A percentile compares a stretch with the other conserved stretches of the same genome.
Conservation (phyloP, 225 moss, liverwort and hornwort species). For the Pseudoscleropodium purum region DNA sequence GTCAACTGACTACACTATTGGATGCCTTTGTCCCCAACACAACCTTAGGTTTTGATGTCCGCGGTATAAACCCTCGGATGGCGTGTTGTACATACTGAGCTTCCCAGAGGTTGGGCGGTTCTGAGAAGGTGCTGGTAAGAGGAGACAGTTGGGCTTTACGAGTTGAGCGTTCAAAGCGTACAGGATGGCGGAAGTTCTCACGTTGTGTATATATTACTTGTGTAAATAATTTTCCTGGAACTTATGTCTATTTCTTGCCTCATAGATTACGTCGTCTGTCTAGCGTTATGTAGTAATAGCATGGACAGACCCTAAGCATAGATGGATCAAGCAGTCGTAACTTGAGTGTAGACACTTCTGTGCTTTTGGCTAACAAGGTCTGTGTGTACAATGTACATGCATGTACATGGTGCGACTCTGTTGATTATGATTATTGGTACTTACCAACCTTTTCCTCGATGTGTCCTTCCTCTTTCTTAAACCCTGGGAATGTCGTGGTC, state of each 20-base stretch:
- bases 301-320: slow-evolving; percentile 1
- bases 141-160: slow-evolving; percentile 8
- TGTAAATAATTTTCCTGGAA: slow-evolving; percentile 31
- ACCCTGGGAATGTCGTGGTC: background rate
- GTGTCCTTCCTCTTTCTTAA: background rate
- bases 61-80: slow-evolving; percentile 17
- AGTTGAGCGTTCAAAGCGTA: slow-evolving; percentile 23
- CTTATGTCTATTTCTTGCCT: background rate
- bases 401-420: slow-evolving; percentile 39
- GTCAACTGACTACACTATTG: slow-evolving; percentile 16
- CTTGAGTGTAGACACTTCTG: slow-evolving; percentile 9
- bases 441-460: background rate
- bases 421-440: slow-evolving; percentile 20
- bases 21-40: slow-evolving; percentile 12
- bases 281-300: background rate
- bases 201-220: slow-evolving; percentile 16
- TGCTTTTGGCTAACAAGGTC: slow-evolving; percentile 19
- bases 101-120: slow-evolving; percentile 45
- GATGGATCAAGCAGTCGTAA: slow-evolving; percentile 7
- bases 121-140: slow-evolving; percentile 34
- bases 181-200: slow-evolving; percentile 3
- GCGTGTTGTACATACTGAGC: slow-evolving; percentile 51
- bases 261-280: background rate
- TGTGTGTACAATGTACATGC: slow-evolving; percentile 28
- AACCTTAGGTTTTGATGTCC: slow-evolving; percentile 28